These are phyloP conservation scores for Saccharomyces hybrid DNA, from an alignment of 1,139 yeast genomes.

Conservation along the genomic window DNA sequence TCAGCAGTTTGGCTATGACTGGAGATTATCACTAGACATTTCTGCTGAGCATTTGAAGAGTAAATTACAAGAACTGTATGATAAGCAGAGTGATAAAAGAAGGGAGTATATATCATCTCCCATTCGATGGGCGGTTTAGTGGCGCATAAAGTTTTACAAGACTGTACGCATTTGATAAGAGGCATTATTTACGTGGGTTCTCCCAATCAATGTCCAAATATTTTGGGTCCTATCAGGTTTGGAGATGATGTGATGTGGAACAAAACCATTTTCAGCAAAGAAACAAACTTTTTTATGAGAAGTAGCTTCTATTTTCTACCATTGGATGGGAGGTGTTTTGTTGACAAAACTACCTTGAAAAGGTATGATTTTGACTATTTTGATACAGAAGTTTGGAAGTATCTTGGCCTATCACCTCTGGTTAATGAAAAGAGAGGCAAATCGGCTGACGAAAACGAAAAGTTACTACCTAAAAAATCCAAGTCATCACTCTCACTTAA, in stretches of 20 bases:
- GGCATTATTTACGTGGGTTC: constrained; percentile 76
- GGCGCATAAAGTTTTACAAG: constrained; percentile 70
- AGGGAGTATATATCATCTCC: constrained; percentile 64
- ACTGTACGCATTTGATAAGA: constrained; percentile 58
- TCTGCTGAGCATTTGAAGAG: constrained; percentile 44
- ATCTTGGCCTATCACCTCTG: constrained; percentile 66
- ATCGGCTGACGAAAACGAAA: constrained; percentile 9
- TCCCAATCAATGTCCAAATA: constrained; percentile 79
- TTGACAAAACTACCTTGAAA: constrained; percentile 50
- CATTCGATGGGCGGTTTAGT: constrained; percentile 93
- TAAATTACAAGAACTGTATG: constrained; percentile 41
- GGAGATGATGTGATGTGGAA: constrained; percentile 77
- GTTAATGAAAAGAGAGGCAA: constrained; percentile 43
- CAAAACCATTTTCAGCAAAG: constrained; percentile 66
- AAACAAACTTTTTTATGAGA: constrained; percentile 82
- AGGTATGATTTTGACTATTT: constrained; percentile 66
- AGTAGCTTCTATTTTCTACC: constrained; percentile 76
- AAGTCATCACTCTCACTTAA: constrained; percentile 4
- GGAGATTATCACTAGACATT: constrained; percentile 69
- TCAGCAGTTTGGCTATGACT: constrained; percentile 79
- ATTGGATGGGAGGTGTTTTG: constrained; percentile 62
- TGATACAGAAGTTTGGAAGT: constrained; percentile 73
- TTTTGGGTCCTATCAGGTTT: constrained; percentile 73
- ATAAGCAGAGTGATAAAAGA: constrained; percentile 32
- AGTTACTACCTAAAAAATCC: background rate